Base-by-base conservation (phyloP, 345 rosid species). In the Murraya koenigii region DNA sequence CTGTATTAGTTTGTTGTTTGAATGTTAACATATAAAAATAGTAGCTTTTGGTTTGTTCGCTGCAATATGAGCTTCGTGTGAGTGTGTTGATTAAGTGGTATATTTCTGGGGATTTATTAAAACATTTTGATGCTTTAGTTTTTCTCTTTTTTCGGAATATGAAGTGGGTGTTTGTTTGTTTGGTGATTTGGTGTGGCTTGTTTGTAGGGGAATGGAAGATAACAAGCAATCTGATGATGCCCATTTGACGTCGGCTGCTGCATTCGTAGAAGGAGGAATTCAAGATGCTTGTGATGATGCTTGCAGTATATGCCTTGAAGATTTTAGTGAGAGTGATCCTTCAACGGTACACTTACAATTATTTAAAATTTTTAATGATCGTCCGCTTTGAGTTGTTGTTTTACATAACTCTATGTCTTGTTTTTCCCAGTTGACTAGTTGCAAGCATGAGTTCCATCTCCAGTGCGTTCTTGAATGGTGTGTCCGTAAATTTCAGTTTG, bases 401-500 rank as follows among this genome's bases (percentile, higher is more conserved):
- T 76, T 3, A 7, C 36, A 25, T 72, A 59, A 5, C 19, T 23
- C 61, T 60, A 14, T 70, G 10, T 10, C 39, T 55, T n/a, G 9
- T 71, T 61, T 70, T 52, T 80, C 56, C 75, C 87, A 95, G 99
- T 83, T 94, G 84, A 92, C 97, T 80, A 85, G 83, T 79, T 96
- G 99, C 92, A 96, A 89, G 93, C 99, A 96, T 35, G 98, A 96
- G 88, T 96, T 82, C 84, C 99, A 96, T 85, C 97, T 96, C 70
- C 99, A 94, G 84, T 96, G 99, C 83, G 85, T 96, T 62, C 99
- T 96, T 54, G 99, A 96, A 82, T 96, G 99, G 98, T 95, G 86
- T 71, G 26, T 79, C 60, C 9, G 74, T 49, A n/a, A 26, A 25
- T 68, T 33, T 72, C 63, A 35, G 11, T 26, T 58, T 62, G 52